A percentile compares a stretch with the other conserved stretches of the same genome.
Evolutionary conservation across 2,329 filamentous ascomycete genomes (phyloP).

Genomic region (Curvularia sp.): DNA sequence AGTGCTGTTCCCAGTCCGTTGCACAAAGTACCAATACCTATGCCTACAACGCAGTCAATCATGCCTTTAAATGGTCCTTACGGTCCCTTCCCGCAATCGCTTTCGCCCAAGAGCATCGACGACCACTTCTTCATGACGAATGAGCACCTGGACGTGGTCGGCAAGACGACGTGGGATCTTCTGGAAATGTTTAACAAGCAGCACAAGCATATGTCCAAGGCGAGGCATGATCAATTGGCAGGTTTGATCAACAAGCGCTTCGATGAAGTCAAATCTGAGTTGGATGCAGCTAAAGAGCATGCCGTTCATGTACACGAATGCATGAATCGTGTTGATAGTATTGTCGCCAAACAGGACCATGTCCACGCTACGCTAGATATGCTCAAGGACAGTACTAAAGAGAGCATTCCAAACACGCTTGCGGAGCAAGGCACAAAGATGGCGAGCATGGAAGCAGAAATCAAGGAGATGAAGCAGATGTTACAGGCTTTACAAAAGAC

Average conservation of each 20-base stretch:
- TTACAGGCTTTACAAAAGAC: slow-evolving; percentile 36
- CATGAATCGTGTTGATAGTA: slow-evolving; percentile 20
- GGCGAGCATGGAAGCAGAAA: slow-evolving; percentile 29
- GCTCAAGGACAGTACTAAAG: slow-evolving; percentile 37
- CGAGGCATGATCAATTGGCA: slow-evolving; percentile 34
- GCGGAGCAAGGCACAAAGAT: slow-evolving; percentile 36
- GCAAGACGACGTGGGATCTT: slow-evolving; percentile 38
- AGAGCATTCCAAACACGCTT: slow-evolving; percentile 35
- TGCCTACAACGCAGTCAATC: slow-evolving; percentile 11
- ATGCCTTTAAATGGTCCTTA: slow-evolving; percentile 4
- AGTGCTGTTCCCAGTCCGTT: slow-evolving; percentile 47
- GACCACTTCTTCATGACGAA: slow-evolving; percentile 50
- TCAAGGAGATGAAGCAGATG: slow-evolving; percentile 39
- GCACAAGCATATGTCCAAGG: slow-evolving; percentile 13
- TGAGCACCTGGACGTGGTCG: slow-evolving; percentile 46
- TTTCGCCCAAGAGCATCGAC: slow-evolving; percentile 26
- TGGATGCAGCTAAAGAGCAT: slow-evolving; percentile 35
- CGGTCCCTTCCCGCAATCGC: slow-evolving; percentile 6
- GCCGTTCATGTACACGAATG: slow-evolving; percentile 24
- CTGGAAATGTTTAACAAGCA: slow-evolving; percentile 27
- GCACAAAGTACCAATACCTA: slow-evolving; percentile 23
- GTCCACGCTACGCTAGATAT: slow-evolving; percentile 37
- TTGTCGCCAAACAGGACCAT: slow-evolving; percentile 13
- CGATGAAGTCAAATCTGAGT: slow-evolving; percentile 36
- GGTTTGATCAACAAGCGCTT: slow-evolving; percentile 31